Evolutionary conservation across 2,329 filamentous ascomycete genomes (phyloP).

Genomic region (Pseudocercospora fuligena): DNA sequence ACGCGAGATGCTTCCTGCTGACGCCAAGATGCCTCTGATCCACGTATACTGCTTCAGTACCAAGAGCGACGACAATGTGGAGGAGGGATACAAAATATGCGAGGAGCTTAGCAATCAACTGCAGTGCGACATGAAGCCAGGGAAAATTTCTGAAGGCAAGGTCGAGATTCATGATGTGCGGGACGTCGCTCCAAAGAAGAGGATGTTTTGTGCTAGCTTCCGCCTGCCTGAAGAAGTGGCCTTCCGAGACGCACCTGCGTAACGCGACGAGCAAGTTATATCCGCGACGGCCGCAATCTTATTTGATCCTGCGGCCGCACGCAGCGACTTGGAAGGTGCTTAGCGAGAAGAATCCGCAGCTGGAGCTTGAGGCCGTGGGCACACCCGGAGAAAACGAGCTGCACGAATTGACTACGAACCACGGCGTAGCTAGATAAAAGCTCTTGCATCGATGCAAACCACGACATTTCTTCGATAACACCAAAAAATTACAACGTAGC

Average conservation of each 20-base stretch:
- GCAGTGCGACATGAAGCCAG: constrained; percentile 61
- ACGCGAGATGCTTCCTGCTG: constrained; percentile 29
- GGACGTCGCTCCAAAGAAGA: constrained; percentile 89
- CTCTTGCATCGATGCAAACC: no score
- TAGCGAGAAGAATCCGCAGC: background rate
- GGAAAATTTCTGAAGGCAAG: constrained; percentile 58
- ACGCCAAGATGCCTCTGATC: constrained; percentile 70
- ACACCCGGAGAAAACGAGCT: no score
- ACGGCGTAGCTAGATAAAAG: no score
- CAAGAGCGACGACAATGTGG: constrained; percentile 75
- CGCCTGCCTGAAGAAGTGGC: constrained; percentile 81
- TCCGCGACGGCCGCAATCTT: background rate
- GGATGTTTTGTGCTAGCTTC: constrained; percentile 96
- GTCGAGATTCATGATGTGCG: constrained; percentile 69
- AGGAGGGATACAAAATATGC: constrained; percentile 65
- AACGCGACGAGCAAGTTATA: background rate
- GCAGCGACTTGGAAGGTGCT: background rate
- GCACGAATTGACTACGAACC: no score
- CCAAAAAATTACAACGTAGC: background rate
- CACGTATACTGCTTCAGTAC: constrained; percentile 95
- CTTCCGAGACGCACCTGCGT: constrained; percentile 16
- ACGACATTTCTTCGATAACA: no score
- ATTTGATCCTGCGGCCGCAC: background rate
- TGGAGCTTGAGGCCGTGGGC: no score
- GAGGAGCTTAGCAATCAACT: constrained; percentile 67